phyloP scores from a whole-genome alignment of 306 rosid species.

The Quercus berberidifolia region DNA sequence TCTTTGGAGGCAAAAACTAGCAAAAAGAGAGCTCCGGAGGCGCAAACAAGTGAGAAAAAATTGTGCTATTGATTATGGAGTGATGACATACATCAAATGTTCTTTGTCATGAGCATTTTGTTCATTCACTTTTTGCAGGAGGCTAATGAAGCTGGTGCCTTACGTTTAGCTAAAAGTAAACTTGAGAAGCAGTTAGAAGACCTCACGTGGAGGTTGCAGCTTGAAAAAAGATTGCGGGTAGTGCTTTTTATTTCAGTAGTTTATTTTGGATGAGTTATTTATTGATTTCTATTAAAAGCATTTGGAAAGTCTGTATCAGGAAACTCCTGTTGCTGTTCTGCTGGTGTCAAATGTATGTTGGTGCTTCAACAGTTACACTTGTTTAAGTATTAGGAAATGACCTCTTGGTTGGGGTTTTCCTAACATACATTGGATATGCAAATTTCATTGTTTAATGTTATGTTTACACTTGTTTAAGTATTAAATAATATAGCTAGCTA shows the following conservation, averaged over 20 bases:
- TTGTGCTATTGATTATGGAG: not conserved
- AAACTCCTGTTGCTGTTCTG: conserved; percentile 1
- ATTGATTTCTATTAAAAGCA: not conserved
- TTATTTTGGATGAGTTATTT: conserved; percentile 6
- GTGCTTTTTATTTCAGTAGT: not conserved
- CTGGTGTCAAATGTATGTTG: conserved; percentile 9
- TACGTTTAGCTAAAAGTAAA: conserved; percentile 90
- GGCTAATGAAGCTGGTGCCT: conserved; percentile 97
- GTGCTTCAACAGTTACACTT: not conserved
- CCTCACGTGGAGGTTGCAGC: conserved; percentile 90
- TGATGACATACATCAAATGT: conserved; percentile 1
- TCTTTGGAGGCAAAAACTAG: conserved; percentile 84
- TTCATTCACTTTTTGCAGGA: conserved; percentile 50
- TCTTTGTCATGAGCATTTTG: not conserved
- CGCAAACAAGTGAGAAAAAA: conserved; percentile 56
- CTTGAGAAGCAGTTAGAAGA: conserved; percentile 97
- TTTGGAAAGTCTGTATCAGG: not conserved
- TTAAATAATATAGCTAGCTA: not conserved
- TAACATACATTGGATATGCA: not conserved
- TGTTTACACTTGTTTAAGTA: too few relatives aligned
- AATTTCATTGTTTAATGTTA: not conserved
- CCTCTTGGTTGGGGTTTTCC: not conserved
- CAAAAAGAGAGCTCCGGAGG: conserved; percentile 74
- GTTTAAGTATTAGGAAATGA: not conserved
- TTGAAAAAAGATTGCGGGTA: conserved; percentile 97